Conservation (phyloP, 2,329 filamentous ascomycete species). For the Neocucurbitaria cava region DNA sequence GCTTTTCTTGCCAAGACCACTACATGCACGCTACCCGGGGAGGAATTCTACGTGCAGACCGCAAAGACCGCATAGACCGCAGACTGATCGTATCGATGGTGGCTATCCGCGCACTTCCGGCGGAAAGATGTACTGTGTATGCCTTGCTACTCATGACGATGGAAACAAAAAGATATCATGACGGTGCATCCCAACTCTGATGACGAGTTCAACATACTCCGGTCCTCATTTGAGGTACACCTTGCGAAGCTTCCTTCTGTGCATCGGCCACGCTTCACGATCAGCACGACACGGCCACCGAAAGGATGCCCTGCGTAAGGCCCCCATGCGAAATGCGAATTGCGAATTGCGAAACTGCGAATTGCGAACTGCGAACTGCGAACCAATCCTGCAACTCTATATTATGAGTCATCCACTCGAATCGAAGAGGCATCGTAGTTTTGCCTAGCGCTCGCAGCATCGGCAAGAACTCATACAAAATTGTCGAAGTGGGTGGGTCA, state of each 20-base stretch:
- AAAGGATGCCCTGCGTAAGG: background rate
- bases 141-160: constrained; percentile 3
- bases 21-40: constrained; percentile 16
- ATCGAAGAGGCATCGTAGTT: background rate
- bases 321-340: too few relatives aligned
- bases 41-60: constrained; percentile 16
- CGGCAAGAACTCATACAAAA: background rate
- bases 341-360: too few relatives aligned
- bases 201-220: background rate
- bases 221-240: too few relatives aligned
- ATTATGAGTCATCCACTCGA: constrained; percentile 21
- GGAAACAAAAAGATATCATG: constrained; percentile 2
- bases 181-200: background rate
- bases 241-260: too few relatives aligned
- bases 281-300: background rate
- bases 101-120: constrained; percentile 30
- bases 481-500: background rate
- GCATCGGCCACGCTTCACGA: background rate
- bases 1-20: constrained; percentile 20
- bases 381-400: constrained; percentile 6
- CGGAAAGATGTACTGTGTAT: constrained; percentile 9
- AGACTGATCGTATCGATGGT: constrained; percentile 11
- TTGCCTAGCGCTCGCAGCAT: background rate
- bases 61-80: constrained; percentile 13
- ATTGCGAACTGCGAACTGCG: constrained; percentile 9